Conservation (phyloP, 768 basidiomycete genomes). For the Amanita subjunquillea region DNA sequence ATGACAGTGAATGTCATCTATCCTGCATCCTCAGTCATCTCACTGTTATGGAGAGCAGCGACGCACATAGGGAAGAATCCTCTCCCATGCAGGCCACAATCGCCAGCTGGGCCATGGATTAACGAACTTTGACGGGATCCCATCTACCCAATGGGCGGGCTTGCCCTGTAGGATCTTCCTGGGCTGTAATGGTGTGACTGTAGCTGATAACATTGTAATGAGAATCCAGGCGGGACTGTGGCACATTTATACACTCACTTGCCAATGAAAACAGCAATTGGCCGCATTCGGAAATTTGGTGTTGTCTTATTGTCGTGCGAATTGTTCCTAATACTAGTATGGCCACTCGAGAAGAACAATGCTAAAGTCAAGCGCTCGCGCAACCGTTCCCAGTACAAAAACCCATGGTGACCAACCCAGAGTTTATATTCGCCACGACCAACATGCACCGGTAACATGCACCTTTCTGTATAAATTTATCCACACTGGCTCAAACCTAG, state of each 20-base stretch:
- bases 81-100: conserved; percentile 8
- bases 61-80: conserved; percentile 10
- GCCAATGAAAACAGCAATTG: neutral
- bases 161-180: conserved; percentile 5
- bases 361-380: neutral
- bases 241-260: neutral
- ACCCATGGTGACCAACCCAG: neutral
- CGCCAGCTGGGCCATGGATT: conserved; percentile 21
- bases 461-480: neutral
- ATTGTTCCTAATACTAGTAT: too few relatives aligned
- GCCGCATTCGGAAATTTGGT: neutral
- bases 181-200: neutral
- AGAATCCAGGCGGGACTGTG: too few relatives aligned
- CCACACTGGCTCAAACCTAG: neutral
- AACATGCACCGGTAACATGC: neutral
- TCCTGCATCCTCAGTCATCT: neutral
- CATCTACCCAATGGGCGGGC: conserved; percentile 17
- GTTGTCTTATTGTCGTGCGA: too few relatives aligned
- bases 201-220: neutral
- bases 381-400: neutral
- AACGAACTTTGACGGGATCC: conserved; percentile 11
- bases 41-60: neutral
- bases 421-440: neutral
- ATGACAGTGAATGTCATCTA: conserved; percentile 6
- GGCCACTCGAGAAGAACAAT: neutral